Conservation (phyloP, 208 protist species). For the Leishmania lainsoni region DNA sequence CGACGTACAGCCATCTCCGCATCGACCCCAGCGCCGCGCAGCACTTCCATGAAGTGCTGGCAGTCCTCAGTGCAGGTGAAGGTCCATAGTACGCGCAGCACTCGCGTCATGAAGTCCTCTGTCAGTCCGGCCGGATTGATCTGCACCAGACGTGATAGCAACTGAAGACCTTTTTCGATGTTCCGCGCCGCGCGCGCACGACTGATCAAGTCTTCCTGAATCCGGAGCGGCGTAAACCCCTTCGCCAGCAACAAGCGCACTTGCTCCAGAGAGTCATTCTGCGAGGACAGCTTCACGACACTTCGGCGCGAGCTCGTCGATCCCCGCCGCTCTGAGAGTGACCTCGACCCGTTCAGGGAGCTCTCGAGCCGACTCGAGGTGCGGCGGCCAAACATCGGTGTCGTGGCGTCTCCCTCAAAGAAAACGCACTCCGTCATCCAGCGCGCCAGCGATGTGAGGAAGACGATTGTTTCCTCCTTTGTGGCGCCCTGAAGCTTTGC, state of each 20-base stretch:
- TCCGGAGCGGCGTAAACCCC: slow-evolving; percentile 42
- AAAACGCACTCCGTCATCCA: slow-evolving; percentile 73
- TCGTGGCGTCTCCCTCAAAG: slow-evolving; percentile 32
- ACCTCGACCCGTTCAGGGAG: slow-evolving; percentile 51
- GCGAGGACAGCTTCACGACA: slow-evolving; percentile 47
- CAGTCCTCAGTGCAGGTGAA: slow-evolving; percentile 52
- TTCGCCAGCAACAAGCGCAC: slow-evolving; percentile 67
- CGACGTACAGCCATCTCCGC: slow-evolving; percentile 67
- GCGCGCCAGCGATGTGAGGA: slow-evolving; percentile 59
- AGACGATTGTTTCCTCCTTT: slow-evolving; percentile 56
- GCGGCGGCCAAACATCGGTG: slow-evolving; percentile 32
- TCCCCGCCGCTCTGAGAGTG: slow-evolving; percentile 59
- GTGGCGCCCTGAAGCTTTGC: slow-evolving; percentile 69
- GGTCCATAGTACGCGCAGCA: slow-evolving; percentile 57
- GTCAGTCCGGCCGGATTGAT: slow-evolving; percentile 19
- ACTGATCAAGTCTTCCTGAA: slow-evolving; percentile 69
- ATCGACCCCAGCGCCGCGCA: slow-evolving; percentile 70
- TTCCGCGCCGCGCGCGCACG: slow-evolving; percentile 62
- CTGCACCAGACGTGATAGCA: slow-evolving; percentile 49
- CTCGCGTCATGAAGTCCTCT: slow-evolving; percentile 22
- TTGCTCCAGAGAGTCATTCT: slow-evolving; percentile 78
- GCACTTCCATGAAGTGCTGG: slow-evolving; percentile 64
- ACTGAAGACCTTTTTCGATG: slow-evolving; percentile 53
- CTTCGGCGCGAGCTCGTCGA: slow-evolving; percentile 68
- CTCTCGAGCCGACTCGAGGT: slow-evolving; percentile 41